These are phyloP conservation scores for Karstenula rhodostoma DNA, from an alignment of 2,329 filamentous ascomycete genomes.

Conservation along the genomic window DNA sequence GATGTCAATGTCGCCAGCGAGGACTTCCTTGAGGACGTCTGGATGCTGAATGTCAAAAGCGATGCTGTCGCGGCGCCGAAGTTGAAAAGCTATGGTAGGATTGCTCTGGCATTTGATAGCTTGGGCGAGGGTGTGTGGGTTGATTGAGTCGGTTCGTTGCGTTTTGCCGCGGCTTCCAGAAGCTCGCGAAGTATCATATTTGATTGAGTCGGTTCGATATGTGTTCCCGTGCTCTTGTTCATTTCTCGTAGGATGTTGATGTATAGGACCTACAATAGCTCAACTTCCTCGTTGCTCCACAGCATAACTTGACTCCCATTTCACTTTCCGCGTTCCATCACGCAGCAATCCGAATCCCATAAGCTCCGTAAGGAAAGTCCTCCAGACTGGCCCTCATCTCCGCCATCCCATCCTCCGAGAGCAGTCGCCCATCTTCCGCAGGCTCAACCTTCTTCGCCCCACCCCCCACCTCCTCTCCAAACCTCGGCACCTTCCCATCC, in stretches of 20 bases:
- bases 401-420: conserved; percentile 22
- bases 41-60: conserved; percentile 14
- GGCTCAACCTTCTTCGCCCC: conserved; percentile 7
- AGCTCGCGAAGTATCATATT: too few species aligned
- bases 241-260: not conserved
- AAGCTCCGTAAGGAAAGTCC: conserved; percentile 18
- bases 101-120: conserved; percentile 17
- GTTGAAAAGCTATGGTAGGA: conserved; percentile 19
- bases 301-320: not conserved
- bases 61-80: conserved; percentile 13
- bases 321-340: not conserved
- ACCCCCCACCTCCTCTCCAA: conserved; percentile 1
- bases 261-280: not conserved
- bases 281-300: not conserved
- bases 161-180: too few species aligned
- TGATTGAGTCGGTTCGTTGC: conserved; percentile 21
- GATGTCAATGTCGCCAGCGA: conserved; percentile 8
- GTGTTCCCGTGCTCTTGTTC: not conserved
- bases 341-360: conserved; percentile 11
- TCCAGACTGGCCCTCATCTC: conserved; percentile 24
- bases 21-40: conserved; percentile 16
- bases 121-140: conserved; percentile 48
- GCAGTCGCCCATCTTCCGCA: conserved; percentile 7
- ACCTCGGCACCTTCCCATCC: conserved; percentile 8
- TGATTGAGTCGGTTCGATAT: conserved; percentile 18